phyloP scores from a whole-genome alignment of 73 alveolate genomes.

The Blepharisma stoltei region DNA sequence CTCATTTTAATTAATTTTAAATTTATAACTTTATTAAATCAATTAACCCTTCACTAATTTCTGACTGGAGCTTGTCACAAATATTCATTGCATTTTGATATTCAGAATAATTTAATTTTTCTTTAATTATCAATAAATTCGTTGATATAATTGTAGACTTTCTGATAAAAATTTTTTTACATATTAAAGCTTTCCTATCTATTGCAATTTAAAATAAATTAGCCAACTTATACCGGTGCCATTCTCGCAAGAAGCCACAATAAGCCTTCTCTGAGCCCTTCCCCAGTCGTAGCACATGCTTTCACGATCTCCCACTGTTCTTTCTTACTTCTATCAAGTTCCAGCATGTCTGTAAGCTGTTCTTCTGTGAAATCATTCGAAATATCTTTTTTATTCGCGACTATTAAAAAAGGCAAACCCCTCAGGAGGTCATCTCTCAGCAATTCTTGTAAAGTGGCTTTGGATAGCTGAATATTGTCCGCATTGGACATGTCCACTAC shows the following conservation, averaged over 20 bases:
- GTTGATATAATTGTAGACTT: too few relatives aligned
- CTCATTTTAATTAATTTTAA: too few relatives aligned
- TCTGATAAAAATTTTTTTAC: too few relatives aligned
- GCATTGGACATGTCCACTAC: neutral
- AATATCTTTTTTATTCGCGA: slow-evolving; percentile 7
- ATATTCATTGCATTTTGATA: too few relatives aligned
- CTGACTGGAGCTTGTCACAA: too few relatives aligned
- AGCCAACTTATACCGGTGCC: neutral
- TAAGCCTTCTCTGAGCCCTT: slow-evolving; percentile 2
- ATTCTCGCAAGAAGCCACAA: neutral
- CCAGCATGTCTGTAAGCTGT: neutral
- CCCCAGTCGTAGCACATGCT: slow-evolving; percentile 5
- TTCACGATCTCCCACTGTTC: neutral
- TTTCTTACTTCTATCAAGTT: neutral
- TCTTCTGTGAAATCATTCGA: neutral
- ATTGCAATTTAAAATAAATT: too few relatives aligned
- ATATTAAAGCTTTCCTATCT: too few relatives aligned
- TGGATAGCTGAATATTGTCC: neutral
- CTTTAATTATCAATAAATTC: too few relatives aligned
- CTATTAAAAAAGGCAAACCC: slow-evolving; percentile 9
- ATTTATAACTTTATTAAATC: too few relatives aligned
- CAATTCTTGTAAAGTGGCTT: neutral
- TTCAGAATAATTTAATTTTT: too few relatives aligned
- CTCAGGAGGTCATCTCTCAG: neutral
- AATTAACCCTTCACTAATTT: too few relatives aligned